Conservation (phyloP, 768 basidiomycete genomes). For the Gymnopilus junonius region DNA sequence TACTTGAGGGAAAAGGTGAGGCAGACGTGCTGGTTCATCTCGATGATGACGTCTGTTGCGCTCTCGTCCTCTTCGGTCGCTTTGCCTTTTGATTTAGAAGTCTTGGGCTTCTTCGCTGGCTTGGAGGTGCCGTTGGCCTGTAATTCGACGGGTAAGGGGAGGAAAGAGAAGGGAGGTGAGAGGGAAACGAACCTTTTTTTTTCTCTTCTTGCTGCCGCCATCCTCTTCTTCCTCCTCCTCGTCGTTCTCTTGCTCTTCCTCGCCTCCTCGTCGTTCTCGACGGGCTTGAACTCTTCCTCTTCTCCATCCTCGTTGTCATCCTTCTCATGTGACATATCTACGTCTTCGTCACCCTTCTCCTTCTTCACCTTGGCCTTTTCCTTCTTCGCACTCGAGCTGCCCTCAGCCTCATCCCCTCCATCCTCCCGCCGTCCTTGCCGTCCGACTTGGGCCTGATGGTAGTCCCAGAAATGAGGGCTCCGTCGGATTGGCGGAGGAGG, state of each 20-base stretch:
- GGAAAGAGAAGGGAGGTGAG: not conserved
- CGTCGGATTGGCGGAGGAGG: conserved; percentile 76
- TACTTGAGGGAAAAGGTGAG: conserved; percentile 97
- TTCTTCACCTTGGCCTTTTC: conserved; percentile 48
- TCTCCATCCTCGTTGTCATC: conserved; percentile 63
- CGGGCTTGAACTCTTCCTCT: conserved; percentile 42
- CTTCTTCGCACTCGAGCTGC: conserved; percentile 47
- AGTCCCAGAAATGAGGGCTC: conserved; percentile 40
- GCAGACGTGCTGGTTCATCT: conserved; percentile 89
- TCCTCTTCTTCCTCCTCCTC: conserved; percentile 57
- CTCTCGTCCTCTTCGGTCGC: conserved; percentile 60
- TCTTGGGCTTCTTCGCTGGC: conserved; percentile 51
- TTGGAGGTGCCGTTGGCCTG: conserved; percentile 43
- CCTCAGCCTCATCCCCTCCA: conserved; percentile 47
- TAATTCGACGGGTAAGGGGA: conserved; percentile 3
- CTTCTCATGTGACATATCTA: conserved; percentile 50
- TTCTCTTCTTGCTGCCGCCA: conserved; percentile 66
- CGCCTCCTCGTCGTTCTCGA: conserved; percentile 49
- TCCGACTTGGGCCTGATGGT: conserved; percentile 43
- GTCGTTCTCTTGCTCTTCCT: conserved; percentile 49
- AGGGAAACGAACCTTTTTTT: conserved; percentile 57
- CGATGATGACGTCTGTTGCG: conserved; percentile 64
- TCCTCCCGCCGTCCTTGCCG: conserved; percentile 40
- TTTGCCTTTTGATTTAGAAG: conserved; percentile 57
- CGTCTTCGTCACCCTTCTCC: conserved; percentile 58